Base-by-base conservation (phyloP, 768 basidiomycete species). In the Panaeolus papilionaceus region DNA sequence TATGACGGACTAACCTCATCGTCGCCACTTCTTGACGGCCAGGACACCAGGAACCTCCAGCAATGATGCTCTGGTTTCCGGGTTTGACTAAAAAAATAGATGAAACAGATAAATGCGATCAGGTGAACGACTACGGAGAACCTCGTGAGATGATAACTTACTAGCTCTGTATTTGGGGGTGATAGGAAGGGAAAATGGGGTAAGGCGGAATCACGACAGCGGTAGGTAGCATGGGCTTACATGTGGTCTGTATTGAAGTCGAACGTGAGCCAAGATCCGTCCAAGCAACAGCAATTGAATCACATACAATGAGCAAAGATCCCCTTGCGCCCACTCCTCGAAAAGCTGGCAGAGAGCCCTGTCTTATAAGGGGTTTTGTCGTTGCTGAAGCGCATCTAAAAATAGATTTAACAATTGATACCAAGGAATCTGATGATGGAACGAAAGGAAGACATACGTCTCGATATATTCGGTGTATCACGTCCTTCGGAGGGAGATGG, bases 331-430 rank as follows among this genome's bases (percentile, higher is more conserved):
- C 97, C 97, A 37, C 92, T 92, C 61, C 98, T 83, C 3, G 95
- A 96, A 71, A 96, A 93, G 64, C 90, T 92, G 0, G 94, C 92
- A 0, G 92, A 91, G 38, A 98, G 85, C 10, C 84, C 84, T 6
- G 78, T 86, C 79, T 99, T 99, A 82, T 99, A 99, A 0, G 97
- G 97, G 4, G 97, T 99, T 80, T 96, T 96, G 75, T 96, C 93
- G 66, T 94, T 94, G 74, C 92, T 94, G 79, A 97, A 98, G 14
- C 96, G 88, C 26, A 97, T 77, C 93, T 95, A 67, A 6, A 18
- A 67, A 64, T 16, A 61, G 23, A 63, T 39, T 47, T 10, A 28
- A 49, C 4, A 16, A 28, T 37, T 58, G 26, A 28, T 33, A 33
- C 33, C 9, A 58, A 14, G 11, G 23, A 16, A 14, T 38, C 10